Percentiles rank a stretch among this genome's conserved stretches.
Evolutionary conservation across 176 grass and related monocot genomes (phyloP).

Genomic region (Oryza coarctata): DNA sequence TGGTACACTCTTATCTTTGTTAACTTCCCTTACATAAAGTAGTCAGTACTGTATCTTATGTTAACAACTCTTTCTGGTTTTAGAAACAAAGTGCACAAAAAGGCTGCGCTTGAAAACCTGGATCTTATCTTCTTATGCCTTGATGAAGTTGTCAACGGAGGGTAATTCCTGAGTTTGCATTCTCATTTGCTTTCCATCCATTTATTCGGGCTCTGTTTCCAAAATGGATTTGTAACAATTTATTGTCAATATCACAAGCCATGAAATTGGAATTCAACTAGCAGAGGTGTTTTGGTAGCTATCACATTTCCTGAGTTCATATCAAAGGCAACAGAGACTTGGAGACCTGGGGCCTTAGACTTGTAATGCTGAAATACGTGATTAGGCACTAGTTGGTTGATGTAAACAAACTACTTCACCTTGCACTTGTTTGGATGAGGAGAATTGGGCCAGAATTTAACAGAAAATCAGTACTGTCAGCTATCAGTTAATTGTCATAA

Average conservation of each 20-base stretch:
- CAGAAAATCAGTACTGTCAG: neutral
- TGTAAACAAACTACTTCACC: neutral
- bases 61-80: slow-evolving; percentile 16
- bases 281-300: neutral
- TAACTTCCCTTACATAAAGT: neutral
- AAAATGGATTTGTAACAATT: neutral
- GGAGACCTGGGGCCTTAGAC: neutral
- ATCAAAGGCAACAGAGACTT: neutral
- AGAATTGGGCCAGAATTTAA: neutral
- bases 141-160: slow-evolving; percentile 75
- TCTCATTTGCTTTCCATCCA: neutral
- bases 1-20: neutral
- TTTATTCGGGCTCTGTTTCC: neutral
- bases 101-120: slow-evolving; percentile 64
- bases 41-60: neutral
- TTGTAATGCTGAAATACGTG: slow-evolving; percentile 11
- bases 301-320: neutral
- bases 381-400: neutral
- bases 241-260: too few species aligned
- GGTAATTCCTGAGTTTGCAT: slow-evolving; percentile 39
- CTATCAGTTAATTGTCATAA: neutral
- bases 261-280: neutral
- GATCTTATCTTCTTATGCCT: slow-evolving; percentile 78
- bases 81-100: slow-evolving; percentile 69
- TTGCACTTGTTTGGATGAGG: neutral